Base-by-base conservation (phyloP, 345 rosid species). In the Lagerstroemia speciosa region DNA sequence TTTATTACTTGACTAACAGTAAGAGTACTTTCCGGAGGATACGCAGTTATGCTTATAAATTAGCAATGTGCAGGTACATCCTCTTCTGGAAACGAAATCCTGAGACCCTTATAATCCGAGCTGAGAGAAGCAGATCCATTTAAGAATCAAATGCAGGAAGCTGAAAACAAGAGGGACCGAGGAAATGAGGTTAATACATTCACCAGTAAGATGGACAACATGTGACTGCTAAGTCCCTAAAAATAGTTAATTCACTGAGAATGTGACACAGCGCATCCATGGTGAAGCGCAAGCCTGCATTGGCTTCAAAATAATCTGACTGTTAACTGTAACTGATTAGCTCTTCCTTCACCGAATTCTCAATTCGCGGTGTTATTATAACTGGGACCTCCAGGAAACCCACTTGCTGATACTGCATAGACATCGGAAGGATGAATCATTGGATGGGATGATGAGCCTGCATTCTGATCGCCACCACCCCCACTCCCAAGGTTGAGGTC, bases 401-500 rank as follows among this genome's bases (percentile, higher is more conserved):
- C 87, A 26, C 89, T 89, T 31, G 83, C 86, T 0, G 81, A 52
- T n/a, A 83, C 78, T 19, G 82, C 91, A 19, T 85, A 94, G 37
- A 84, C 91, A 55, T 81, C 90, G 1, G 90, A 72, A 11, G 84
- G 83, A 73, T 85, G 92, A 15, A 89, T 69, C 65, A 86, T 73
- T 0, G 90, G 89, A 8, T 83, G 61, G 1, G 93, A 86, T 2
- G 89, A 73, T 11, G 96, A 80, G 10, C 71, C 87, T 17, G 79
- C 96, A 64, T 79, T 84, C 45, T 86, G 76, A 34, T 77, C 85
- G 2, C 72, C 69, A 10, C 76, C 74, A 3, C 71, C 80, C 5
- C 77, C 80, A 20, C 78, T 75, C 27, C 97, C 98, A 78, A 94
- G 77, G 83, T 91, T 90, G 81, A 94, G 80, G 62, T 89, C 97